Percentiles rank a stretch among this genome's conserved stretches.
Conservation (phyloP, 78 protist genomes). For the Dictyostelium brefeldianum region DNA sequence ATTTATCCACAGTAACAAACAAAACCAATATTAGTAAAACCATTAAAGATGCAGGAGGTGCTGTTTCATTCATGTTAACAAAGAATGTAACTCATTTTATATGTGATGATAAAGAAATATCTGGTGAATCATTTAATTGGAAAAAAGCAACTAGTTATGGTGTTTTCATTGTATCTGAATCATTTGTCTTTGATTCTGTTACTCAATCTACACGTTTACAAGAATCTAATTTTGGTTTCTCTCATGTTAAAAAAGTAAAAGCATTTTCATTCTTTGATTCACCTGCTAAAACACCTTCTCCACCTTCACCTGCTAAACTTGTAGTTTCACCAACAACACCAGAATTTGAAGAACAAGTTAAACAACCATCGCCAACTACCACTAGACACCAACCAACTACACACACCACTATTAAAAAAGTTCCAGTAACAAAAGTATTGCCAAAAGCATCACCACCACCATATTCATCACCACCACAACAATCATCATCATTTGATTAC, state of each 20-base stretch:
- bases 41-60: slow-evolving; percentile 68
- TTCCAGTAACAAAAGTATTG: neutral
- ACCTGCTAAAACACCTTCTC: neutral
- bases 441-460: neutral
- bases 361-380: neutral
- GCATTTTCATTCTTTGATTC: slow-evolving; percentile 27
- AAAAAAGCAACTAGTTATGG: slow-evolving; percentile 30
- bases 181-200: slow-evolving; percentile 10
- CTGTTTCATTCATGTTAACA: slow-evolving; percentile 20
- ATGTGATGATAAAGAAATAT: slow-evolving; percentile 8
- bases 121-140: neutral
- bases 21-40: slow-evolving; percentile 4
- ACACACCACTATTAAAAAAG: neutral
- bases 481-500: neutral
- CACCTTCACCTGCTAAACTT: neutral
- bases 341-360: neutral
- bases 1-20: slow-evolving; percentile 30
- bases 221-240: neutral
- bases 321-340: neutral
- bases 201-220: neutral
- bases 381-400: neutral
- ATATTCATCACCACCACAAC: neutral
- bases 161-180: slow-evolving; percentile 21
- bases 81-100: slow-evolving; percentile 35
- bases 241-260: neutral